Base-by-base conservation (phyloP, 306 rosid genomes). In the Quillaja saponaria region DNA sequence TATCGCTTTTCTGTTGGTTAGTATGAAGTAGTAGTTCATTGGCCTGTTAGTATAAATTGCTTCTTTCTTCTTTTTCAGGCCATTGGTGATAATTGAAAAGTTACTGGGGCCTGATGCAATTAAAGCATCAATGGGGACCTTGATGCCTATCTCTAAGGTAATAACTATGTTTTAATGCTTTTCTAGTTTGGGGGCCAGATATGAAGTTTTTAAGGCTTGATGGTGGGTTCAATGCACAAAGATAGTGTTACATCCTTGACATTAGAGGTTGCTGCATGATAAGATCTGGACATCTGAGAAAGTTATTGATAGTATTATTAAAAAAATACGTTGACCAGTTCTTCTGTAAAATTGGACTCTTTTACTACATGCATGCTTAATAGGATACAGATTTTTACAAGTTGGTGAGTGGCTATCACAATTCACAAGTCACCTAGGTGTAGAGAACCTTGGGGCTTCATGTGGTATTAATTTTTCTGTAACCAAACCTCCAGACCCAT, bases 71-170 rank as follows among this genome's bases (percentile, higher is more conserved):
- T 47, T 76, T 76, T 64, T 42, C 87, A 91, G 96, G 83, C 97
- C 97, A 19, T 91, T 87, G 96, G 82, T 84, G 41, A 49, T 85
- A 45, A 72, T 70, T 25, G 90, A 79, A 46, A 73, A 57, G 67
- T 10, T 64, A 47, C 59, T 58, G 1, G 76, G 85, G 38, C 72
- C 34, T 18, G 55, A 75, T 53, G 16, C 64, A 6, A 67, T 75
- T 12, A 64, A 59, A 57, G 79, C 79, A 62, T 70, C 86, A 51
- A 58, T 76, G 8, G 80, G 83, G 60, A 55, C 74, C 64, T 51
- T 72, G 51, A 9, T 70, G 55, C 78, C 67, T 59, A 0, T 19
- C 34, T 82, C 86, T 34, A 66, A 75, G 85, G 97, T 84, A 77
- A 61, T 76, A 51, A 11, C 7, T 34, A 35, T 34, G 13, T 45